Conservation (phyloP, 164 flowering plant species). For the Kingdonia uniflora region DNA sequence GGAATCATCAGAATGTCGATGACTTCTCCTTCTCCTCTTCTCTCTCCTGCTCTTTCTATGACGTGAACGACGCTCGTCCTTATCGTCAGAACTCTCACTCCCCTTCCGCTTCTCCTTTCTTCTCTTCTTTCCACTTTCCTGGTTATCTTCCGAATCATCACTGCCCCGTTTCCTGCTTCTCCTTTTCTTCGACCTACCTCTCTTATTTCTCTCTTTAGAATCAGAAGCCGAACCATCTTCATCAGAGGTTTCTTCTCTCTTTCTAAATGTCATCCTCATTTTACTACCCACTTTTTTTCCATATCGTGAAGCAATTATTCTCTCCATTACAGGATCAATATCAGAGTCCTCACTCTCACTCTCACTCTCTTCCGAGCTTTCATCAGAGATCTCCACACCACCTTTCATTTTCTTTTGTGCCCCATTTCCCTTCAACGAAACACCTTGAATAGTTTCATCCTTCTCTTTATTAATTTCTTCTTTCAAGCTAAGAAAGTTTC, state of each 20-base stretch:
- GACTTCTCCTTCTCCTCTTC: conserved; percentile 65
- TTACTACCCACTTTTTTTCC: conserved; percentile 44
- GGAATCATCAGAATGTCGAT: conserved; percentile 42
- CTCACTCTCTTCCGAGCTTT: conserved; percentile 51
- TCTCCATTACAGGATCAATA: conserved; percentile 80
- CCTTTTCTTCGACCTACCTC: conserved; percentile 59
- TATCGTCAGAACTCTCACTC: conserved; percentile 37
- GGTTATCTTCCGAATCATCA: conserved; percentile 38
- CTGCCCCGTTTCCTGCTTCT: conserved; percentile 25
- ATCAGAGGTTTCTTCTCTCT: conserved; percentile 20
- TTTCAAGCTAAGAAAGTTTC: conserved; percentile 77
- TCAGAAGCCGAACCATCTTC: conserved; percentile 37
- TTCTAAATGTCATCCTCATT: conserved; percentile 18
- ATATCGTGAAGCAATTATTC: conserved; percentile 48
- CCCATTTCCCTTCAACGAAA: conserved; percentile 37
- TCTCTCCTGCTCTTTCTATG: conserved; percentile 34
- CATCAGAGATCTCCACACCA: conserved; percentile 31
- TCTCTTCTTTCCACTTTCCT: conserved; percentile 33
- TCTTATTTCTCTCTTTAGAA: conserved; percentile 35
- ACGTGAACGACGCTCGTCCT: conserved; percentile 14
- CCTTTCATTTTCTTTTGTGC: conserved; percentile 16
- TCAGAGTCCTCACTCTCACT: conserved; percentile 79
- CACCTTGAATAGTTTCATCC: conserved; percentile 37
- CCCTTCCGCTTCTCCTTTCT: conserved; percentile 47
- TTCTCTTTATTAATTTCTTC: conserved; percentile 48